Base-by-base conservation (phyloP, 1,139 yeast genomes). In the Yamadazyma atlantica region DNA sequence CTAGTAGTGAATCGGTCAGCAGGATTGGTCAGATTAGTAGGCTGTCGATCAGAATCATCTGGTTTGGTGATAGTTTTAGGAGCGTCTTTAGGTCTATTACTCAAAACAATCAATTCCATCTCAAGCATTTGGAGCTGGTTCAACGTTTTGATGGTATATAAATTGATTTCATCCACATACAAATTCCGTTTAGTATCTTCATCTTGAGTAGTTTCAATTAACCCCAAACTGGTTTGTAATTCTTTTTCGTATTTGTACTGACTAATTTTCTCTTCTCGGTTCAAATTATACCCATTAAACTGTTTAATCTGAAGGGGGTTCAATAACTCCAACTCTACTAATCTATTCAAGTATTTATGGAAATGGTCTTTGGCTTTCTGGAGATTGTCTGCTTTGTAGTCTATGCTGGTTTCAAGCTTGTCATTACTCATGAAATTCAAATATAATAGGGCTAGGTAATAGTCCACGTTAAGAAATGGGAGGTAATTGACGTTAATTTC, bases 261-360 rank as follows among this genome's bases (percentile, higher is more conserved):
- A 17, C 76, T 83, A 41, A 90, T 87, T 57, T 89, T 90, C 38
- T 78, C 84, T 17, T 81, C 81, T 46, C 96, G 68, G 47, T 76
- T 73, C 19, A 64, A 57, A 14, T 75, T 70, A 21, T 39, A 40
- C 3, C 48, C 45, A 5, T 60, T 40, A 2, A 77, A 45, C 44
- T 65, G 69, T 13, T 60, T 56, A 3, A 48, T 34, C 40, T 82
- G 78, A 4, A 46, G 42, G 21, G 63, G 53, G 32, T 60, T 59
- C 29, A 82, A 54, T 1, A 82, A 17, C 13, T 48, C 33, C 64
- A 78, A 57, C 60, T 70, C 52, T 51, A 69, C 52, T 58, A 64
- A 38, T 53, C 58, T 43, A 47, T 63, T 39, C 32, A 83, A 51
- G 51, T 68, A 82, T 32, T 69, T 73, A 13, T 77, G 53, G 39